Percentiles rank a stretch among this genome's conserved stretches.
phyloP scores from a whole-genome alignment of 352 stramenopile species.

The Globisporangium cylindrosporum region DNA sequence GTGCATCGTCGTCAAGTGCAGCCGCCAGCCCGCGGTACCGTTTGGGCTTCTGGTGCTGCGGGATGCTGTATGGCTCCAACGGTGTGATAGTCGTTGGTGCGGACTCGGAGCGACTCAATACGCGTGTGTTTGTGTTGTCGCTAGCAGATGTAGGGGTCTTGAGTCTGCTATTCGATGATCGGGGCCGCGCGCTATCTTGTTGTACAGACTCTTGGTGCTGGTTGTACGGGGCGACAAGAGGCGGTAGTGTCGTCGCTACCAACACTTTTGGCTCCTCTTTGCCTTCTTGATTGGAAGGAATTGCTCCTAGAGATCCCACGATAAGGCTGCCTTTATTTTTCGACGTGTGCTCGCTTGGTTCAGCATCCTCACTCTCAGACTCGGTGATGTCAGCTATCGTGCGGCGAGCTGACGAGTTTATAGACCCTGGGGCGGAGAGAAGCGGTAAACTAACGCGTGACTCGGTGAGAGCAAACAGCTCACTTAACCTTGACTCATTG shows the following conservation, averaged over 20 bases:
- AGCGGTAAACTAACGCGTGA: not conserved
- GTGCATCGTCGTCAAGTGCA: constrained; percentile 25
- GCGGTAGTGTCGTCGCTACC: not conserved
- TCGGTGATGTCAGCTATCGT: not conserved
- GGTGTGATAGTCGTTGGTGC: constrained; percentile 33
- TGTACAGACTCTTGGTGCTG: not conserved
- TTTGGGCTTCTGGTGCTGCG: constrained; percentile 28
- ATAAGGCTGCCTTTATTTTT: not conserved
- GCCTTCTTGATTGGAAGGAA: not conserved
- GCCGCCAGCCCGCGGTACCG: constrained; percentile 38
- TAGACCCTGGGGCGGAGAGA: not conserved
- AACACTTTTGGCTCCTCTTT: not conserved
- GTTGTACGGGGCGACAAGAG: not conserved
- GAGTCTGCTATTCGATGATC: not conserved
- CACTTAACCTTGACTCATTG: not conserved
- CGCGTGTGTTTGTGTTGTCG: not conserved
- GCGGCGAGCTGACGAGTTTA: not conserved
- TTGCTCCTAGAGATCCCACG: not conserved
- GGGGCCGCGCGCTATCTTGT: not conserved
- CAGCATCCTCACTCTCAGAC: not conserved
- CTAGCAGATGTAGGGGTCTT: not conserved
- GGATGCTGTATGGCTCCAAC: constrained; percentile 1
- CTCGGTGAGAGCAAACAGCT: constrained; percentile 8
- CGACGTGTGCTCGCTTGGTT: not conserved
- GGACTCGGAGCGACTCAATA: constrained; percentile 42